phyloP scores from a whole-genome alignment of 1,139 yeast species.

The Debaryomyces psychrophilus region DNA sequence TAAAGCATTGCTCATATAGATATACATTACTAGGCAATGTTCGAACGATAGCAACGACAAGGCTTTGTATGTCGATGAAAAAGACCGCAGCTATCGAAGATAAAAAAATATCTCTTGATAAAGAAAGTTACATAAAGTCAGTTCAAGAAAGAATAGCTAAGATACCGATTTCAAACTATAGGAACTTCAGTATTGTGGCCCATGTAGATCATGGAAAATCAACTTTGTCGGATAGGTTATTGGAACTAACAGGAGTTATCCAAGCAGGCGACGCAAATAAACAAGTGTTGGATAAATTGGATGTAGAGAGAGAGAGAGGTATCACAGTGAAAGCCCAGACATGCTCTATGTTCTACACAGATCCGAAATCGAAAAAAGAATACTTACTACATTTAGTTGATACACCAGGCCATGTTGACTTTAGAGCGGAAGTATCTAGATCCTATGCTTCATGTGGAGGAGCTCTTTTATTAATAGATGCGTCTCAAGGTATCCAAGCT shows the following conservation, averaged over 20 bases:
- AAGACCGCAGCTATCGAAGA: conserved; percentile 26
- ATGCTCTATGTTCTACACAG: conserved; percentile 84
- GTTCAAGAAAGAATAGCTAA: conserved; percentile 60
- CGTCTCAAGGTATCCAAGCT: conserved; percentile 95
- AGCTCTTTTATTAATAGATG: conserved; percentile 87
- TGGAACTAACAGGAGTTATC: conserved; percentile 89
- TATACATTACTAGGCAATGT: not conserved
- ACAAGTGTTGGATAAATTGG: conserved; percentile 87
- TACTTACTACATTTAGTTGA: conserved; percentile 88
- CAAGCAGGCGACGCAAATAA: conserved; percentile 72
- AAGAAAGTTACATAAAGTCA: conserved; percentile 35
- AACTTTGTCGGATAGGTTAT: conserved; percentile 81
- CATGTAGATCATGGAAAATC: conserved; percentile 98
- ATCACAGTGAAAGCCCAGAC: conserved; percentile 97
- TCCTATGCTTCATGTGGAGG: conserved; percentile 97
- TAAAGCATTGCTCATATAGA: not conserved
- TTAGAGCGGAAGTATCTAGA: conserved; percentile 89
- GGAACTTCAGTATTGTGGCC: conserved; percentile 94
- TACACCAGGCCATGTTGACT: conserved; percentile 98
- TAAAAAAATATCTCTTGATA: conserved; percentile 31
- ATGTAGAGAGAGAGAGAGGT: conserved; percentile 94
- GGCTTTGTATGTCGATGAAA: conserved; percentile 6
- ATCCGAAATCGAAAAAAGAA: conserved; percentile 60
- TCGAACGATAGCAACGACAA: conserved; percentile 1
- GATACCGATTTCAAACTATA: conserved; percentile 79